Conservation (phyloP, 2,329 filamentous ascomycete species). For the Diaporthe sp. region DNA sequence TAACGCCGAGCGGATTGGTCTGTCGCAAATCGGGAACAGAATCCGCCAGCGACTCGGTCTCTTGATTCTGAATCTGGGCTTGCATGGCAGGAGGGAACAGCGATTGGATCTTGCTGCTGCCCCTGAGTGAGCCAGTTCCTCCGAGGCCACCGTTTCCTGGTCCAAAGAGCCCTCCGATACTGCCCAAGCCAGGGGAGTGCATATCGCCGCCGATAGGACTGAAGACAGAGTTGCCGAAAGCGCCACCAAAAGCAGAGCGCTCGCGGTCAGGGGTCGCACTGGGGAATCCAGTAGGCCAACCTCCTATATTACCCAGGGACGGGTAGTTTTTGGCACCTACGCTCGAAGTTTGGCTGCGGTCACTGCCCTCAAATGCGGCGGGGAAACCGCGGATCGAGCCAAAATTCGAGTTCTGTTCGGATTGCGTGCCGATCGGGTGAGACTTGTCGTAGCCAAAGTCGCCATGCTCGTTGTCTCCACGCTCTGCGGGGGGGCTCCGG, state of each 20-base stretch:
- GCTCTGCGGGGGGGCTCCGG: conserved; percentile 87
- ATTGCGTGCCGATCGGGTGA: conserved; percentile 55
- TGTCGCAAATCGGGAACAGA: conserved; percentile 72
- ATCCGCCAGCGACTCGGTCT: conserved; percentile 73
- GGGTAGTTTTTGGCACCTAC: conserved; percentile 83
- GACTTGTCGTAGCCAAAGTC: conserved; percentile 68
- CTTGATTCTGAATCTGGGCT: conserved; percentile 84
- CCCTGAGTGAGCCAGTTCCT: conserved; percentile 76
- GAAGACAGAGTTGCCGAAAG: conserved; percentile 86
- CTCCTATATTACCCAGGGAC: conserved; percentile 70
- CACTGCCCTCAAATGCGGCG: conserved; percentile 76
- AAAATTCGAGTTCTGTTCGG: conserved; percentile 64
- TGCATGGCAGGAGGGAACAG: conserved; percentile 92
- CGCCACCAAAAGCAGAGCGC: conserved; percentile 66
- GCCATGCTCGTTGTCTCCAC: conserved; percentile 63
- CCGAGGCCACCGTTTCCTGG: conserved; percentile 67
- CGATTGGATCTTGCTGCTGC: conserved; percentile 86
- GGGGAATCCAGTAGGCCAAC: conserved; percentile 70
- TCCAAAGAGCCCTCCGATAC: conserved; percentile 79
- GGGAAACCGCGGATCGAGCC: conserved; percentile 67
- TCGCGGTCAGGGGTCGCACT: conserved; percentile 78
- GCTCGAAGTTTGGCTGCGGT: conserved; percentile 94
- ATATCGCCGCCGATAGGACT: conserved; percentile 79
- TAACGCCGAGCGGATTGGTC: conserved; percentile 73
- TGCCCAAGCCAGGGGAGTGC: conserved; percentile 79